Percentiles rank a stretch among this genome's conserved stretches.
phyloP scores from a whole-genome alignment of 768 basidiomycete species.

The Kwoniella botswanensis region DNA sequence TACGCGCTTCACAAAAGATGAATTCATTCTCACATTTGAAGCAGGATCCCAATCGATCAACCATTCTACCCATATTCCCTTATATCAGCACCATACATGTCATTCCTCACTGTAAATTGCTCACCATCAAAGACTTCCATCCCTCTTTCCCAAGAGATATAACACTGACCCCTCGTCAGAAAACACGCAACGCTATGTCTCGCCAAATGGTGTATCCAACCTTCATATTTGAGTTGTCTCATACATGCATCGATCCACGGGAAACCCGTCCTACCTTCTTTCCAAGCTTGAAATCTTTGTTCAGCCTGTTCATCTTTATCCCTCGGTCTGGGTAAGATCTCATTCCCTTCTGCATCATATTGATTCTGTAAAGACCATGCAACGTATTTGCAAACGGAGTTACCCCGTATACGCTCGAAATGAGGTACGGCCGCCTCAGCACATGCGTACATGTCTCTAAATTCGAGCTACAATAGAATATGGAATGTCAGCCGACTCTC shows the following conservation, averaged over 20 bases:
- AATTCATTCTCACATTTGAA: conserved; percentile 41
- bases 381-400: conserved; percentile 55
- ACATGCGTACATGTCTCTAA: conserved; percentile 58
- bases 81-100: neutral
- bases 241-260: conserved; percentile 59
- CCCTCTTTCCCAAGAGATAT: conserved; percentile 60
- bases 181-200: conserved; percentile 59
- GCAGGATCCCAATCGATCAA: conserved; percentile 60
- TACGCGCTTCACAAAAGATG: neutral
- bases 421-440: conserved; percentile 56
- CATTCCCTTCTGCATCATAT: conserved; percentile 53
- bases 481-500: neutral
- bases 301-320: conserved; percentile 47
- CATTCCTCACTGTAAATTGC: conserved; percentile 1
- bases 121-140: conserved; percentile 60
- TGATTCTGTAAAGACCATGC: conserved; percentile 58
- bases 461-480: conserved; percentile 39
- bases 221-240: conserved; percentile 57
- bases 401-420: conserved; percentile 58
- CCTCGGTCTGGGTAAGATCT: conserved; percentile 52
- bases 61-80: conserved; percentile 36
- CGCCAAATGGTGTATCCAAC: conserved; percentile 60
- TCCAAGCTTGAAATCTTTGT: conserved; percentile 52
- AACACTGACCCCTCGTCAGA: conserved; percentile 59
- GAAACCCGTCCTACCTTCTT: conserved; percentile 57